Base-by-base conservation (phyloP, 2,329 filamentous ascomycete species). In the Aureobasidium sp. region DNA sequence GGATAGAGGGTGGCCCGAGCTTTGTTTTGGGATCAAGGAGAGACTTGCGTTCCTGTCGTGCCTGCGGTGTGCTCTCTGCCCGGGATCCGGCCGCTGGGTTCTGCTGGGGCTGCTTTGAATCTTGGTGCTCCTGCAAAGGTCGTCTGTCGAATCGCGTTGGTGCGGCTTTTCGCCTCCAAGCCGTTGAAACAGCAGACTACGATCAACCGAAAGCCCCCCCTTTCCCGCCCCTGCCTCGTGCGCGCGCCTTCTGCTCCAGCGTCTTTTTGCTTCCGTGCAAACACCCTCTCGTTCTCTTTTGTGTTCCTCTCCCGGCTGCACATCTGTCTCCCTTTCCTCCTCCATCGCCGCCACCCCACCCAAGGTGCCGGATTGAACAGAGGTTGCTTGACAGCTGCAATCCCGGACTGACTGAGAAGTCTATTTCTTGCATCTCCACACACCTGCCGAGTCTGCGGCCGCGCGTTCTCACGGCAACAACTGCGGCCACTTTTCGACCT, bases 401-500 rank as follows among this genome's bases (percentile, higher is more conserved):
- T 45, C 49, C 29, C 40, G 55, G 33, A 58, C 23, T 38, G 43
- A 45, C 31, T 35, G 42, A 57, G 40, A 46, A 47, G 42, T 49
- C 42, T 49, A 38, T 58, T 42, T 49, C 42, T 17, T 35, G 38
- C 38, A 35, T 19, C 40, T 45, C 53, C 53, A 46, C 38, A 45
- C 54, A 47, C 40, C 23, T 29, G 40, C 47, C 46, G 46, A 60
- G 40, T 60, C 46, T 40, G 23, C 58, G 27, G 58, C 58, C 58
- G 58, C 58, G 58, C 58, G 58, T 60, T 60, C 57, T 60, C 57
- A 60, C 57, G 29, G 57, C 58, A 60, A 54, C 58, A 60, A 54
- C 54, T 57, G 54, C 42, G 21, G 43, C 42, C 7, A 58, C 55
- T 58, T 58, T 58, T 58, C 31, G 53, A 57, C 53, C 40, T 35